These are phyloP conservation scores for Podospora sp. DNA, from an alignment of 495 filamentous ascomycete species.

Conservation along the genomic window DNA sequence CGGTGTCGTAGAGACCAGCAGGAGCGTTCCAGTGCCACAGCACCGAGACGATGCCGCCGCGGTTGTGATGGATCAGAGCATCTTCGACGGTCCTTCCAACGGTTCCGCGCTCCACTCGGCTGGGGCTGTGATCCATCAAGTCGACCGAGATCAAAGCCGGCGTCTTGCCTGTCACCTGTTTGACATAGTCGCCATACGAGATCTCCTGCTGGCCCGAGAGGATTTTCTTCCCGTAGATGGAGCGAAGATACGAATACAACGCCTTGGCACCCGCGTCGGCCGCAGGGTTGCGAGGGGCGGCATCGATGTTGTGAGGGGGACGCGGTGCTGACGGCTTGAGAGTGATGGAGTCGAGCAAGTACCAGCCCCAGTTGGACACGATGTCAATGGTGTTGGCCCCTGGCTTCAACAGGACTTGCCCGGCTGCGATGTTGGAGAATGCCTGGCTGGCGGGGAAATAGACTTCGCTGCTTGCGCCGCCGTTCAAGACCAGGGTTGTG, in stretches of 20 bases:
- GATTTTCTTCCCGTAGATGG: conserved; percentile 50
- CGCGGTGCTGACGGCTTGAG: conserved; percentile 41
- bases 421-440: conserved; percentile 38
- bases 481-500: conserved; percentile 46
- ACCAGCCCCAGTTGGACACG: conserved; percentile 53
- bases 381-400: conserved; percentile 48
- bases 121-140: conserved; percentile 52
- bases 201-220: conserved; percentile 54
- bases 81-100: conserved; percentile 46
- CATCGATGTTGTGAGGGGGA: conserved; percentile 41
- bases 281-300: conserved; percentile 34
- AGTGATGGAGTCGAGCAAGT: conserved; percentile 48
- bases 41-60: conserved; percentile 49
- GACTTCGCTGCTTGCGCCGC: conserved; percentile 44
- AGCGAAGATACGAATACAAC: conserved; percentile 41
- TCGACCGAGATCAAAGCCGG: conserved; percentile 49
- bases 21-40: conserved; percentile 53
- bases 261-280: conserved; percentile 30
- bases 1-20: conserved; percentile 42
- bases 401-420: conserved; percentile 46
- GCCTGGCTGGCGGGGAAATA: conserved; percentile 32
- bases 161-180: conserved; percentile 47
- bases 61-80: conserved; percentile 43
- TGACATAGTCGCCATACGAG: conserved; percentile 40
- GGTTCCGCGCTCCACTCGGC: conserved; percentile 45